phyloP scores from a whole-genome alignment of 148 eudicot genomes.

The Polygonum aviculare region DNA sequence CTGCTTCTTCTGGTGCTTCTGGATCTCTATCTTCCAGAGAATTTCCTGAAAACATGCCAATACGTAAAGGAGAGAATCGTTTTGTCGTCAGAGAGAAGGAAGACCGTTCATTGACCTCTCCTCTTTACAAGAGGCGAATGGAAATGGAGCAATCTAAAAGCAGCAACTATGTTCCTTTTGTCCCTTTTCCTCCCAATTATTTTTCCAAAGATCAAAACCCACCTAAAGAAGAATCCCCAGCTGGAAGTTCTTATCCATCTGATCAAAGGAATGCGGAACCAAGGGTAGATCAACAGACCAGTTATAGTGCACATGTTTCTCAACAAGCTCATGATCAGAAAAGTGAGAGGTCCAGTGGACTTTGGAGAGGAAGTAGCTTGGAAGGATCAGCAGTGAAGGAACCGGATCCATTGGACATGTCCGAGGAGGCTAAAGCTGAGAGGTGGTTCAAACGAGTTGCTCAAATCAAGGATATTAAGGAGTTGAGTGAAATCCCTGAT shows the following conservation, averaged over 20 bases:
- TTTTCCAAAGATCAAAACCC: constrained; percentile 43
- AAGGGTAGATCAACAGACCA: constrained; percentile 17
- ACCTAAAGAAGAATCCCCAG: constrained; percentile 12
- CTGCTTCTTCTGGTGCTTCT: constrained; percentile 22
- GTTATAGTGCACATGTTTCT: constrained; percentile 12
- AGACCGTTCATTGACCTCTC: constrained; percentile 72
- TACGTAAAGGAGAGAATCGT: constrained; percentile 68
- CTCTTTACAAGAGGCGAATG: constrained; percentile 51
- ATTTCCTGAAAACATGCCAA: constrained; percentile 74
- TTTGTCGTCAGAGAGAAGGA: constrained; percentile 73
- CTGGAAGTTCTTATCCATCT: constrained; percentile 10
- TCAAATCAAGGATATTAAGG: constrained; percentile 90
- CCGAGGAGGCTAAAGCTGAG: constrained; percentile 94
- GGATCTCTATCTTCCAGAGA: constrained; percentile 41
- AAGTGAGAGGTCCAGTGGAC: constrained; percentile 15
- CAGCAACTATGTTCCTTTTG: constrained; percentile 74
- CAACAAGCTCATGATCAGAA: constrained; percentile 22
- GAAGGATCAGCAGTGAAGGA: constrained; percentile 94
- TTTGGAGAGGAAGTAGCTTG: constrained; percentile 68
- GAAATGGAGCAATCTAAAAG: constrained; percentile 61
- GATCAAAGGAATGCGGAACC: background rate
- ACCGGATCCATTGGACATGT: constrained; percentile 87
- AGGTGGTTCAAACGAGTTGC: constrained; percentile 90
- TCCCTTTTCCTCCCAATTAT: constrained; percentile 90
- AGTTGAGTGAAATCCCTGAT: constrained; percentile 88